A percentile compares a stretch with the other conserved stretches of the same genome.
phyloP scores from a whole-genome alignment of 2,329 filamentous ascomycete genomes.

The Alternaria hordeiaustralica region DNA sequence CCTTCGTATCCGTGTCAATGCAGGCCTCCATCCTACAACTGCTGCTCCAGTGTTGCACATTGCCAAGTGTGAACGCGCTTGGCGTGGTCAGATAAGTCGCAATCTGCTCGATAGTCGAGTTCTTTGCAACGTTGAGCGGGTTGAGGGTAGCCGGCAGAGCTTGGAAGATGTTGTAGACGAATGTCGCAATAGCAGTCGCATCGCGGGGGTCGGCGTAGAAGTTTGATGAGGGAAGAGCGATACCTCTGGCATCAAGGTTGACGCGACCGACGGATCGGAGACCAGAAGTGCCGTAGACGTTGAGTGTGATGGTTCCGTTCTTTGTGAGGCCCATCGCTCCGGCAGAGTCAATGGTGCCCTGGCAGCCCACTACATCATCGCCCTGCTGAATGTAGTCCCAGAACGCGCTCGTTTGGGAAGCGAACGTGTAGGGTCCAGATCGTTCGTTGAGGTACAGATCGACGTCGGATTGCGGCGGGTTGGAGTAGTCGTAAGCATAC shows the following conservation, averaged over 20 bases:
- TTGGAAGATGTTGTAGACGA: conserved; percentile 60
- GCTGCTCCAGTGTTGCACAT: conserved; percentile 62
- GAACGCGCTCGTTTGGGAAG: conserved; percentile 61
- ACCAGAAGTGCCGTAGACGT: conserved; percentile 64
- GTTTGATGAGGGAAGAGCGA: conserved; percentile 50
- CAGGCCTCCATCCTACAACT: conserved; percentile 60
- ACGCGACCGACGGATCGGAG: conserved; percentile 58
- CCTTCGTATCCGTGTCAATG: conserved; percentile 56
- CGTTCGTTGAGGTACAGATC: conserved; percentile 57
- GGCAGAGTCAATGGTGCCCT: conserved; percentile 61
- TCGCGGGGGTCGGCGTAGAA: conserved; percentile 58
- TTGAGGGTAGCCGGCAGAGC: conserved; percentile 53
- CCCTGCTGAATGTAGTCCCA: conserved; percentile 57
- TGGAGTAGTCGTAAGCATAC: conserved; percentile 56
- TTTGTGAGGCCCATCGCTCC: conserved; percentile 52
- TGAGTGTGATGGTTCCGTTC: conserved; percentile 61
- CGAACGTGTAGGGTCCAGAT: conserved; percentile 61
- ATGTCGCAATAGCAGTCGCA: conserved; percentile 56
- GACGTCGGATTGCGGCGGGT: conserved; percentile 52
- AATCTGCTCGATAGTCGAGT: conserved; percentile 57
- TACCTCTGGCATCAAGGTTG: conserved; percentile 53
- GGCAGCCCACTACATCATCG: conserved; percentile 56
- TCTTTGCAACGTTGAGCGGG: conserved; percentile 57
- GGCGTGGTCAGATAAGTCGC: conserved; percentile 58
- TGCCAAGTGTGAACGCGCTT: conserved; percentile 57